Evolutionary conservation across 768 basidiomycete species (phyloP).

Genomic region (Mrakia hoshinonis): DNA sequence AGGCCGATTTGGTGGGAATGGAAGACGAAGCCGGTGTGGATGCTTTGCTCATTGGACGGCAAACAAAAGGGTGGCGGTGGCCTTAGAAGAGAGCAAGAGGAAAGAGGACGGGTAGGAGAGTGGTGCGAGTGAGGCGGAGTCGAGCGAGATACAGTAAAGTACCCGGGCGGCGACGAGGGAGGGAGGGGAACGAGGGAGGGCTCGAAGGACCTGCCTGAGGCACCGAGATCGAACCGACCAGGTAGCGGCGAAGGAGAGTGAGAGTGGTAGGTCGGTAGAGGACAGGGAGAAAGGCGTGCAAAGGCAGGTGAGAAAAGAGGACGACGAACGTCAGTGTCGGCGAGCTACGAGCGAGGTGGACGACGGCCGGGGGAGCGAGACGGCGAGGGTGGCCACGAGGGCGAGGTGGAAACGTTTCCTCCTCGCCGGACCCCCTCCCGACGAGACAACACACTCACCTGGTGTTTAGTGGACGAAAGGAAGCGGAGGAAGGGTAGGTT

Average conservation of each 20-base stretch:
- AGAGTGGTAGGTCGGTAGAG: no score
- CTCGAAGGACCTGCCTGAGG: background rate
- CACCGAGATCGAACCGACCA: background rate
- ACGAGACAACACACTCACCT: no score
- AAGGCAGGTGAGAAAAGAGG: no score
- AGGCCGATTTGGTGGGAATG: slow-evolving; percentile 58
- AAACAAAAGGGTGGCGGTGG: background rate
- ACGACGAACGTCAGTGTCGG: no score
- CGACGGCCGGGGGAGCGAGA: no score
- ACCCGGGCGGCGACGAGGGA: background rate
- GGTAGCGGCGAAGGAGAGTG: background rate
- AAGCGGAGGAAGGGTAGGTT: no score
- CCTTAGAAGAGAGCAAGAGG: background rate
- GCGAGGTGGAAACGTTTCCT: no score
- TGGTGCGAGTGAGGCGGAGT: background rate
- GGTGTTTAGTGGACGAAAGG: no score
- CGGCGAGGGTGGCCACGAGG: no score
- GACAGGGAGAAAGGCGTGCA: no score
- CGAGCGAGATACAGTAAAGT: background rate
- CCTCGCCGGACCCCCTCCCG: no score
- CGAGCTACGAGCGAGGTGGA: no score
- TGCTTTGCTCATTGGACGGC: slow-evolving; percentile 78
- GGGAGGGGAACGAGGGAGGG: background rate
- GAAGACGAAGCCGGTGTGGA: slow-evolving; percentile 61
- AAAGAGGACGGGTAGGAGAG: background rate